Base-by-base conservation (phyloP, 140 eudicot species). In the Erigeron philadelphicus region DNA sequence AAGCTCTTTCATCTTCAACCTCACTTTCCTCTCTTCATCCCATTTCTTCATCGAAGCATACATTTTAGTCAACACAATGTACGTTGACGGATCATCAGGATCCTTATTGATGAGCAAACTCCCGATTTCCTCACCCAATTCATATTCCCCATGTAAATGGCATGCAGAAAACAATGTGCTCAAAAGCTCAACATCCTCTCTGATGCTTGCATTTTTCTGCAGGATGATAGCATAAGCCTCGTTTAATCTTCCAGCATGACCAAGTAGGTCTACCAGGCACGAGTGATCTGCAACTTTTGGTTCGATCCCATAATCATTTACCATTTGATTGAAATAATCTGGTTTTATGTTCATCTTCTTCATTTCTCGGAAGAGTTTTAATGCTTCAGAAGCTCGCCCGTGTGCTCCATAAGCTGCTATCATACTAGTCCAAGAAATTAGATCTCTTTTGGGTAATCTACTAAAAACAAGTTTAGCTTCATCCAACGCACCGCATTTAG, bases 371-470 rank as follows among this genome's bases (percentile, higher is more conserved):
- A 87, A 84, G 16, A 81, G 75, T 46, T 73, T 47, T 38, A 87
- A 25, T 10, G 95, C 87, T 70, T 84, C 80, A 9, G n/a, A 59
- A 12, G 85, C 81, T 71, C 55, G 80, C 64, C 95, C 87, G 63
- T 87, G 86, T 49, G 83, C 80, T 1, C 90, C 95, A 19, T 78
- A 79, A 23, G 90, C 90, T 13, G 68, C 72, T 42, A 86, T 81
- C 89, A 86, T 86, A 8, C 84, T 80, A 73, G 89, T 86, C 95
- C 95, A 84, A n/a, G 89, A 81, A 15, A 86, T 80, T 5, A 81
- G 48, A 76, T 86, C 89, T 75, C 72, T 71, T 35, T 75, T 81
- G 0, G 82, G 79, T 72, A 87, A 60, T 56, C 55, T 67, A 60
- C 55, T 65, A 57, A 84, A 87, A 61, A 81, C 81, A 4, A 6